Evolutionary conservation across 208 protist genomes (phyloP).

Genomic region (Leishmania tropica): DNA sequence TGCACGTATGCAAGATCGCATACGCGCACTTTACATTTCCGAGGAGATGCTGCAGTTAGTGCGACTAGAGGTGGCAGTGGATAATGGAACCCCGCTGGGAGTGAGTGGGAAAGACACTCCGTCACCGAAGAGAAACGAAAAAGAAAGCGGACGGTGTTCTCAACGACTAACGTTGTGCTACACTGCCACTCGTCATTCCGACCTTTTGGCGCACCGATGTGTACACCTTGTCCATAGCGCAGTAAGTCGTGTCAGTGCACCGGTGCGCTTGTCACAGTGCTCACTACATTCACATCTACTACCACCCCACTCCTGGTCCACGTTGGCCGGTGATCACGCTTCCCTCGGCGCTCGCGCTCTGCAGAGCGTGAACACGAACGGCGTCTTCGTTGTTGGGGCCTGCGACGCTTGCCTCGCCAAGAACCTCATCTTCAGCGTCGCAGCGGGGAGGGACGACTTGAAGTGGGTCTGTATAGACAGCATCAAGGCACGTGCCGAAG

Average conservation of each 20-base stretch:
- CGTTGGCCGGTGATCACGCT: not conserved
- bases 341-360: not conserved
- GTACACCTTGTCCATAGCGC: not conserved
- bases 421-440: slow-evolving; percentile 9
- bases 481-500: not conserved
- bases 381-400: not conserved
- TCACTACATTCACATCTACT: no score
- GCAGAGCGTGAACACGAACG: slow-evolving; percentile 25
- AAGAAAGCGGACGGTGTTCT: not conserved
- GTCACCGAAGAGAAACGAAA: not conserved
- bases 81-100: not conserved
- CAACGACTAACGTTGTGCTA: not conserved
- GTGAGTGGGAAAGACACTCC: not conserved
- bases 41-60: not conserved
- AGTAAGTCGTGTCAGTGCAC: not conserved
- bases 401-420: slow-evolving; percentile 10
- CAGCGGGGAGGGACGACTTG: not conserved
- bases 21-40: not conserved
- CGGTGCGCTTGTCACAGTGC: not conserved
- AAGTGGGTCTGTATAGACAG: not conserved
- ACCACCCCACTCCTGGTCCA: not conserved
- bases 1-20: not conserved
- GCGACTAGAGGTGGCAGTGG: not conserved
- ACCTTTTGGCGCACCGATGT: not conserved
- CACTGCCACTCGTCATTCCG: not conserved